Evolutionary conservation across 1,284 basidiomycete genomes (phyloP), one percentile per base, ranked within the genome.

Genomic region (Heliocybe sulcata): DNA sequence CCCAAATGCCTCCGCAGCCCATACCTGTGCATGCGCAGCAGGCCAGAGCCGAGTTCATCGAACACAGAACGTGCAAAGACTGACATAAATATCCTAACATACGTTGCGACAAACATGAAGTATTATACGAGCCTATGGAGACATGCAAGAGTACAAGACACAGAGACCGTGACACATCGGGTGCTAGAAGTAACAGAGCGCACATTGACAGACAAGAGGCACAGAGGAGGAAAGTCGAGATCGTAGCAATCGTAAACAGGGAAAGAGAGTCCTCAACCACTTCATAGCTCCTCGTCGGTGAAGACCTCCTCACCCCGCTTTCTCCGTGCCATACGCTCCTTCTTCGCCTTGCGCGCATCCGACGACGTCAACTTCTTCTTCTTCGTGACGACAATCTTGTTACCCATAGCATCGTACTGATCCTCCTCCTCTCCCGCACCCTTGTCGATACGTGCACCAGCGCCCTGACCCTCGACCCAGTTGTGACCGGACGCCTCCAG

Each of bases 401-500:
- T 96, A 59, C 94, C 94, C 83, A 97, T 90, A 33, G 95, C 95
- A 71, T 98, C 94, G 71, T 90, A 97, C 66, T 83, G 74, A 51
- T 85, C 91, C 56, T 95, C 92, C 58, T 95, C 94, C 62, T 92
- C 92, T 45, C 82, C 87, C 3, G 80, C 85, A 67, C 82, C 83
- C 83, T 93, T 91, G 82, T 96, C 94, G 64, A 97, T 97, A 56
- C 93, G 85, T 45, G 89, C 72, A 52, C 94, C 94, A 33, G 90
- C 80, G 56, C 94, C 94, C 73, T 99, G 95, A 54, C 94, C 94
- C 76, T 99, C 96, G 66, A 97, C 93, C 92, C 92, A 96, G 82
- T 95, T 94, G 81, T 98, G 95, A 60, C 96, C 96, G 51, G 93
- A 95, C 12, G 94, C 92, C 76, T 92, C 90, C 59, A 97, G 85